Evolutionary conservation across 306 rosid genomes (phyloP).

Genomic region (Cyclanthera cordifolia): DNA sequence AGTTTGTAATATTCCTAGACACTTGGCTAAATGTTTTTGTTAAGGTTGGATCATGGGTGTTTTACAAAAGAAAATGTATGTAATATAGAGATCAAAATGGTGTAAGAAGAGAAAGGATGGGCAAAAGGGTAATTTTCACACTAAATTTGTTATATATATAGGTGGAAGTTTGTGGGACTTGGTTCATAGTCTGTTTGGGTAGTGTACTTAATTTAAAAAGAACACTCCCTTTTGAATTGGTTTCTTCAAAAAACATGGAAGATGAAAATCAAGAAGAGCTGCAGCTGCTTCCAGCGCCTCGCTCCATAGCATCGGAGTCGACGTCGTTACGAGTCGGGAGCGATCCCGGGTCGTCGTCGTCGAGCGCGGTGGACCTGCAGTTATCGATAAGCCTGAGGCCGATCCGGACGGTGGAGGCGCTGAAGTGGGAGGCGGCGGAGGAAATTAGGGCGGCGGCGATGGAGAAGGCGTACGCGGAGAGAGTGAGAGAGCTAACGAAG

Average conservation of each 20-base stretch:
- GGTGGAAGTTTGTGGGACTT: too few species aligned
- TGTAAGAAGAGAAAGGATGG: too few species aligned
- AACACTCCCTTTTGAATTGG: not conserved
- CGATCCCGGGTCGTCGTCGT: not conserved
- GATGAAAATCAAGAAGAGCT: conserved; percentile 57
- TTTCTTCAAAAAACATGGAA: conserved; percentile 42
- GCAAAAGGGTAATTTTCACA: not conserved
- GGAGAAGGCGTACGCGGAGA: conserved; percentile 91
- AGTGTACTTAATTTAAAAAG: not conserved
- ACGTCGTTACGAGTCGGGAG: conserved; percentile 37
- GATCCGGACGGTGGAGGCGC: conserved; percentile 32
- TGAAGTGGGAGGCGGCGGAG: conserved; percentile 97
- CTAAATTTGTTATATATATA: not conserved
- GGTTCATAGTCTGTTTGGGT: not conserved
- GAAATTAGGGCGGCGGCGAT: conserved; percentile 77
- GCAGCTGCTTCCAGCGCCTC: conserved; percentile 66
- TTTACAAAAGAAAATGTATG: too few species aligned
- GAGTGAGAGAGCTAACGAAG: conserved; percentile 70
- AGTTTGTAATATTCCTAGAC: too few species aligned
- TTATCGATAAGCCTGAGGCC: conserved; percentile 70
- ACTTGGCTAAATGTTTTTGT: too few species aligned
- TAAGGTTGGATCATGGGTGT: too few species aligned
- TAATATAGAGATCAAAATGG: too few species aligned
- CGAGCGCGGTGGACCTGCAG: conserved; percentile 60
- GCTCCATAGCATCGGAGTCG: conserved; percentile 29